Percentiles rank a stretch among this genome's conserved stretches.
phyloP scores from a whole-genome alignment of 257 asterid genomes.

The Solanum habrochaites region DNA sequence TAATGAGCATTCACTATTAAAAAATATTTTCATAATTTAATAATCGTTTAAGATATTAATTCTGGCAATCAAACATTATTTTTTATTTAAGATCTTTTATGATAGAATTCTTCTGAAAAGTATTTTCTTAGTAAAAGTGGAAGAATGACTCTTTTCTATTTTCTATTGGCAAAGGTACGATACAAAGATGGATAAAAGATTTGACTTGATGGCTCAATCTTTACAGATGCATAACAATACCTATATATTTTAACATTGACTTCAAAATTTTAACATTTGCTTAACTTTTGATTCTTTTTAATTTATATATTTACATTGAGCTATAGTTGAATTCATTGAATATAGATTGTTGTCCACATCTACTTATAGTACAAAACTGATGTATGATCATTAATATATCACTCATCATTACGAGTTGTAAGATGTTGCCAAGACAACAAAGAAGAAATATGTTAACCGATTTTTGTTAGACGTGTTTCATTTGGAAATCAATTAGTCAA shows the following conservation, averaged over 20 bases:
- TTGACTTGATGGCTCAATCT: background rate
- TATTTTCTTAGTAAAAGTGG: background rate
- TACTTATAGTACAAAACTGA: background rate
- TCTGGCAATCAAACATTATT: background rate
- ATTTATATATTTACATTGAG: background rate
- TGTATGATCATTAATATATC: background rate
- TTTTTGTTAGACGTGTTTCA: too few relatives aligned
- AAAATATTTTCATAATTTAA: too few relatives aligned
- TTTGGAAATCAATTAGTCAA: too few relatives aligned
- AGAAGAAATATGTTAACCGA: background rate
- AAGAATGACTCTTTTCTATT: background rate
- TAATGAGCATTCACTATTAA: too few relatives aligned
- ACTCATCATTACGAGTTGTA: background rate
- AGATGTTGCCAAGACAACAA: slow-evolving; percentile 9
- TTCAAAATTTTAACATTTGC: background rate
- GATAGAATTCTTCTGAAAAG: background rate
- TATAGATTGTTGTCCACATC: too few relatives aligned
- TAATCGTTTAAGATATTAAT: too few relatives aligned
- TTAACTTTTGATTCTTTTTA: background rate
- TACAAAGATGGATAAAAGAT: background rate
- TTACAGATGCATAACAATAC: background rate
- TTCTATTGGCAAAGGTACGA: background rate
- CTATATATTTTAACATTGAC: background rate
- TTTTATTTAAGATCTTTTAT: background rate
- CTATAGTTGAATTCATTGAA: background rate